A percentile compares a stretch with the other conserved stretches of the same genome.
Conservation (phyloP, 2,329 filamentous ascomycete species). For the Neonectria hederae region DNA sequence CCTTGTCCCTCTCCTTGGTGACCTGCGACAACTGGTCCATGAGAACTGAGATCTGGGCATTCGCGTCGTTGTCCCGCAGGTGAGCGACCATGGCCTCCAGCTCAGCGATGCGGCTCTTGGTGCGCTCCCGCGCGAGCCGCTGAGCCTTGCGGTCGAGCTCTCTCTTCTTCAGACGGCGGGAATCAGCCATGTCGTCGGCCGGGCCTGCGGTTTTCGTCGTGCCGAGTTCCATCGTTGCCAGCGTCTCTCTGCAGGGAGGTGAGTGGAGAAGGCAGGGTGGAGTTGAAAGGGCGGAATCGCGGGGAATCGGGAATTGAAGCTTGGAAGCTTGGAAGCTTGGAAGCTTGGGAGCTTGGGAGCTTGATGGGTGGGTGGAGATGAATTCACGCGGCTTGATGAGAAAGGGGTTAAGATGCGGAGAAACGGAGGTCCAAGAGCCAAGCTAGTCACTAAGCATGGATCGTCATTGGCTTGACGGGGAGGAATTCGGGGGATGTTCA, state of each 20-base stretch:
- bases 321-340: too few species aligned
- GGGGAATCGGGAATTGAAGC: background rate
- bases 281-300: too few species aligned
- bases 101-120: constrained; percentile 44
- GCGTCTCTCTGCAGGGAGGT: background rate
- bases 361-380: background rate
- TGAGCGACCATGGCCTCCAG: constrained; percentile 44
- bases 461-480: background rate
- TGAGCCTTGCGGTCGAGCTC: constrained; percentile 47
- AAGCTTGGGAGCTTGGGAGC: too few species aligned
- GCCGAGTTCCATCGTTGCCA: background rate
- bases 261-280: background rate
- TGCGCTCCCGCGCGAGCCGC: constrained; percentile 44
- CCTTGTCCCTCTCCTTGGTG: constrained; percentile 38
- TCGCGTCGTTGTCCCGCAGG: constrained; percentile 38
- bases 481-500: background rate
- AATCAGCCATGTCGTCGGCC: constrained; percentile 21
- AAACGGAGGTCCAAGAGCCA: background rate
- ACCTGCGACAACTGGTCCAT: constrained; percentile 41
- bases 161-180: constrained; percentile 42
- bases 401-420: background rate
- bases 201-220: background rate
- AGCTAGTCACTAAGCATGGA: background rate
- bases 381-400: background rate
- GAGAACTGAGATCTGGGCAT: constrained; percentile 34